Evolutionary conservation across 352 stramenopile genomes (phyloP), one percentile per base, ranked within the genome.

Genomic region (Pythium brachiatum): DNA sequence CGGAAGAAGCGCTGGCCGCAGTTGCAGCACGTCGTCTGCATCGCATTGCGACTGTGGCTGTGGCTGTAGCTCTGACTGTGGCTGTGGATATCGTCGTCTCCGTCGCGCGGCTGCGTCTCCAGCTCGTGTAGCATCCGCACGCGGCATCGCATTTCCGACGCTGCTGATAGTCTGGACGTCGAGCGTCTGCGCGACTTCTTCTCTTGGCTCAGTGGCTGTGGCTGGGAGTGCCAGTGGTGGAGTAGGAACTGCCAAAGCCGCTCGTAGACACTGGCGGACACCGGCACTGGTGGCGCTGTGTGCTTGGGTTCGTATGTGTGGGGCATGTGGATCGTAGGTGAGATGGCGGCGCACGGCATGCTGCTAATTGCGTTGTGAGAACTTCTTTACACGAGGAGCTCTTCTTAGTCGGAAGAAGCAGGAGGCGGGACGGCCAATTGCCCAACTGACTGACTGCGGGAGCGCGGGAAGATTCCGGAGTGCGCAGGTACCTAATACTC

Each of bases 1-100:
- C 53, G 50, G 62, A 87, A 86, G 56, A 84, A 88, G 5, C 78
- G 63, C 67, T 70, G 60, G 2, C 54, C 63, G 59, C 81, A 90
- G 68, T 90, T 90, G 68, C 34, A 39, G 56, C 80, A 89, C 34
- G 50, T 77, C 11, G 64, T 36, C 54, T 88, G 78, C 25, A 71
- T 68, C 8, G 68, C 62, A 16, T 43, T 27, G 34, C 32, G 23
- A 21, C 11, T 48, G 20, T 48, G 9, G 23, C 2, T 50, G 29
- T 50, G 25, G 12, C 29, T 39, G 53, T 50, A 13, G 53, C 36
- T 20, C 7, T 25, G 20, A 12, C 11, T 51, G 34, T 38, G 18
- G 32, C 8, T 59, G 53, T 41, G 9, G 21, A 25, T 44, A 21
- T 57, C 21, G 43, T 18, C 27, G 41, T 18, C 26, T 23, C 25